These are phyloP conservation scores for Kwoniella dendrophila DNA, from an alignment of 768 basidiomycete species.

Conservation along the genomic window DNA sequence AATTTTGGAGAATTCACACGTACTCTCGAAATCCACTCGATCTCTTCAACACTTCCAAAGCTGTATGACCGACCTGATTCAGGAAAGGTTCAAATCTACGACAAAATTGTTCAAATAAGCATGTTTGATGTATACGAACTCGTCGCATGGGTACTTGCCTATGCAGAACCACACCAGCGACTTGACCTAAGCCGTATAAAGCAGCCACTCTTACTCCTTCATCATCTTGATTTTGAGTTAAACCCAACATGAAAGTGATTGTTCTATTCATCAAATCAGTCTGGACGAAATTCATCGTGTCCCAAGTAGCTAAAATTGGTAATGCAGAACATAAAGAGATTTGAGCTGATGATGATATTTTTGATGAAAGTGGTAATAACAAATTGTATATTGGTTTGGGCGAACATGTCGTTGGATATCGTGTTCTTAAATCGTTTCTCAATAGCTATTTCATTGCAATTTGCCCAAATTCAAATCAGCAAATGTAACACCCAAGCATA, in stretches of 20 bases:
- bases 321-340: constrained; percentile 33
- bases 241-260: constrained; percentile 31
- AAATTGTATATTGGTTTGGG: constrained; percentile 29
- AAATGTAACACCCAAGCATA: neutral
- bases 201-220: constrained; percentile 4
- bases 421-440: constrained; percentile 30
- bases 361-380: constrained; percentile 13
- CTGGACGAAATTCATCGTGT: constrained; percentile 24
- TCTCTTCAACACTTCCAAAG: constrained; percentile 23
- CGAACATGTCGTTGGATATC: constrained; percentile 35
- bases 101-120: neutral
- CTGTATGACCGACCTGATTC: constrained; percentile 23
- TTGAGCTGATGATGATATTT: constrained; percentile 12
- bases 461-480: neutral
- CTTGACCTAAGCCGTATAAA: constrained; percentile 35
- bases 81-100: constrained; percentile 41
- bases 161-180: constrained; percentile 37
- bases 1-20: constrained; percentile 9
- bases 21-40: constrained; percentile 4
- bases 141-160: constrained; percentile 21
- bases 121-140: neutral
- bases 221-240: neutral
- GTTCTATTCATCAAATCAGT: constrained; percentile 21
- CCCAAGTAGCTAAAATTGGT: constrained; percentile 44
- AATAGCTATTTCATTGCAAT: constrained; percentile 20